phyloP scores from a whole-genome alignment of 140 eudicot species.

The Artemisia princeps region DNA sequence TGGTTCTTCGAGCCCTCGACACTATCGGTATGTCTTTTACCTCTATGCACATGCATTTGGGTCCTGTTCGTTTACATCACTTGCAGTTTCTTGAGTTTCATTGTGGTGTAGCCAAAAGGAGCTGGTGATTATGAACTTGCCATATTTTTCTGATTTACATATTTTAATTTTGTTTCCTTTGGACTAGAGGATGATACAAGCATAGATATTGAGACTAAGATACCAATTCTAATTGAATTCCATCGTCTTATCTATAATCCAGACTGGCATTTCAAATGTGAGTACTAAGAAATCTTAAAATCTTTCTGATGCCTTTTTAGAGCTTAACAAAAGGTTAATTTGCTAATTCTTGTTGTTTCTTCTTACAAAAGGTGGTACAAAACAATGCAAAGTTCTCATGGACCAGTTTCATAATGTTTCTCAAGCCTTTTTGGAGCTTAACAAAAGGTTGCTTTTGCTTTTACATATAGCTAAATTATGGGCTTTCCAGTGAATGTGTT shows the following conservation, averaged over 20 bases:
- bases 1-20: slow-evolving; percentile 98
- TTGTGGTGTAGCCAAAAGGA: too few relatives aligned
- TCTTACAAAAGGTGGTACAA: slow-evolving; percentile 65
- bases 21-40: slow-evolving; percentile 58
- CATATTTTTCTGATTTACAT: too few relatives aligned
- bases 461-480: neutral
- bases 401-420: slow-evolving; percentile 83
- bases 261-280: slow-evolving; percentile 90
- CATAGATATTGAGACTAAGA: slow-evolving; percentile 67
- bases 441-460: slow-evolving; percentile 40
- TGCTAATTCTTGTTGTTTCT: slow-evolving; percentile 6
- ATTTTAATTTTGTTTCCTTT: neutral
- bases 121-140: too few relatives aligned
- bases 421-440: slow-evolving; percentile 84
- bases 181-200: slow-evolving; percentile 89
- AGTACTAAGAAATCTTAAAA: slow-evolving; percentile 18
- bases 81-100: neutral
- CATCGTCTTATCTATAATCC: slow-evolving; percentile 74
- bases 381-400: slow-evolving; percentile 81
- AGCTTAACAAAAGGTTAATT: neutral
- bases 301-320: neutral
- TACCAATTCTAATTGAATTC: slow-evolving; percentile 70
- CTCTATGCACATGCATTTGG: neutral
- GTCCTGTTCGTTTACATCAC: slow-evolving; percentile 13
- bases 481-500: neutral